phyloP scores from a whole-genome alignment of 192 early-diverging fungal species.

The Coemansia sp. region DNA sequence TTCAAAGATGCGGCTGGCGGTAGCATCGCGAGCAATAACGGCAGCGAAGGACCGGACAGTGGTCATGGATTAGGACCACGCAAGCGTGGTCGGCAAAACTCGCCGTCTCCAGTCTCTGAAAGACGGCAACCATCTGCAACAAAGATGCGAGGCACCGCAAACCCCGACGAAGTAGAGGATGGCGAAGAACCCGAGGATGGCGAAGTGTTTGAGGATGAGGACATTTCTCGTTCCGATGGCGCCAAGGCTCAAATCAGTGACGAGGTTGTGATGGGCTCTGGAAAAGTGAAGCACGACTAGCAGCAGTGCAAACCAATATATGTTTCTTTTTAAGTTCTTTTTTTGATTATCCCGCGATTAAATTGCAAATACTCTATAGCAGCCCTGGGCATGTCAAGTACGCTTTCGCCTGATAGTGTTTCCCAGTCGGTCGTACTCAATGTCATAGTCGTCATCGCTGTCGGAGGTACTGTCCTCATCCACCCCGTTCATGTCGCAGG shows the following conservation, averaged over 20 bases:
- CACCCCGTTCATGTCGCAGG: background rate
- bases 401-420: slow-evolving; percentile 46
- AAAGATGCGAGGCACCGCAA: background rate
- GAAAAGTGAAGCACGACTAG: slow-evolving; percentile 35
- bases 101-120: slow-evolving; percentile 15
- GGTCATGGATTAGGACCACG: slow-evolving; percentile 24
- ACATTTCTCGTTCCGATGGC: slow-evolving; percentile 12
- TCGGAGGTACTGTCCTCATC: slow-evolving; percentile 21
- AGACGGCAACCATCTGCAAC: slow-evolving; percentile 4
- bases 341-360: background rate
- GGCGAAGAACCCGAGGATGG: slow-evolving; percentile 50
- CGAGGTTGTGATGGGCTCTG: slow-evolving; percentile 50
- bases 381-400: background rate
- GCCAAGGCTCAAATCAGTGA: slow-evolving; percentile 39
- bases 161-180: slow-evolving; percentile 27
- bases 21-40: slow-evolving; percentile 1
- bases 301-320: background rate
- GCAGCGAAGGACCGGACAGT: slow-evolving; percentile 8
- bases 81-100: slow-evolving; percentile 41
- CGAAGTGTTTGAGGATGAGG: slow-evolving; percentile 50
- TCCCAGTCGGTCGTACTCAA: slow-evolving; percentile 44
- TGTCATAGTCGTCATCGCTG: slow-evolving; percentile 26
- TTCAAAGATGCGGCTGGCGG: background rate
- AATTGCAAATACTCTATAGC: background rate
- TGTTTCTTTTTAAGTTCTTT: background rate